Base-by-base conservation (phyloP, 805 yeast species). In the Saccharomycopsis microspora region DNA sequence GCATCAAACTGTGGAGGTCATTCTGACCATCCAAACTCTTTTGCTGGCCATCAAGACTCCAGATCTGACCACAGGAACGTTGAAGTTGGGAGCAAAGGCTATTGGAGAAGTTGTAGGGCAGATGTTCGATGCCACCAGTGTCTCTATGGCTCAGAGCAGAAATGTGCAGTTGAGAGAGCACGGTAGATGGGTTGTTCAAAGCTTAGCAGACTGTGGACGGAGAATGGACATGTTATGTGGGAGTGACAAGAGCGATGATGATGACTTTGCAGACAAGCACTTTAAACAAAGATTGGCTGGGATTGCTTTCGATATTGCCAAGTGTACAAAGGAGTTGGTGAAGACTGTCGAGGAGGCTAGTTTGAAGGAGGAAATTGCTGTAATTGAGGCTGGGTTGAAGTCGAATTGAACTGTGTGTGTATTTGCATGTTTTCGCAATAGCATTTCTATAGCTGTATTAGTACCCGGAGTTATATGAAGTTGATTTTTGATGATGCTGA, bases 291-390 rank as follows among this genome's bases (percentile, higher is more conserved):
- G 97, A 58, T 75, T 90, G 55, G 97, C 97, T 0, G 97, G 97
- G 2, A 83, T 89, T 56, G 90, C 96, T 32, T 90, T 88, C 67
- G 97, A 90, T 62, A 85, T 90, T 66, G 97, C 97, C 29, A 88
- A 90, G 64, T 84, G 95, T 63, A 90, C 97, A 4, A 90, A 89
- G 63, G 97, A 90, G 64, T 73, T 90, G 60, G 97, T 90, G 27
- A 89, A 89, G 67, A 85, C 95, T 1, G 96, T 90, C 4, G 97
- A 90, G 62, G 97, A 89, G 61, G 95, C 95, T 29, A 83, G 89
- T 59, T 68, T 89, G 57, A 82, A 82, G 58, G 89, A 83, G 55
- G 96, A 88, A 58, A 84, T 89, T 57, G 88, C 80, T 4, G 80
- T 81, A 55, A 71, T 87, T 55, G 89, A 87, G 64, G 79, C 86